Evolutionary conservation across 768 basidiomycete genomes (phyloP).

Genomic region (Mycena leptocephala): DNA sequence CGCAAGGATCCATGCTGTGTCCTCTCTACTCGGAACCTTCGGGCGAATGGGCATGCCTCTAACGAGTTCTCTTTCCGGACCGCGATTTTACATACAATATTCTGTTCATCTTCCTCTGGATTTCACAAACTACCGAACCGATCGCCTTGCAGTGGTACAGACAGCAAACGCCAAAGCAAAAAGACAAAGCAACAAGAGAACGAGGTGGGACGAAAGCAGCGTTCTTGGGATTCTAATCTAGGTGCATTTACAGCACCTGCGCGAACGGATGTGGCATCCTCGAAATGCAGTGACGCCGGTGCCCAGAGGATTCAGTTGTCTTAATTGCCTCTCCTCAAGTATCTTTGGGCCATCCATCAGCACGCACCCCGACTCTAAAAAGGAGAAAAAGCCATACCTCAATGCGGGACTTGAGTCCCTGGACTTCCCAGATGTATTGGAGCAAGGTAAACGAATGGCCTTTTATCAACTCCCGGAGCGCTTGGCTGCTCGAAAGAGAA

Average conservation of each 20-base stretch:
- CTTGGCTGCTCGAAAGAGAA: slow-evolving; percentile 3
- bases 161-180: too few relatives aligned
- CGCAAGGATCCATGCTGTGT: too few relatives aligned
- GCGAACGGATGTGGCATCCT: not conserved
- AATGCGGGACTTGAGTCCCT: slow-evolving; percentile 4
- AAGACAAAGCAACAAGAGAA: too few relatives aligned
- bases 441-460: slow-evolving; percentile 5
- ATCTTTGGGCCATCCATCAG: not conserved
- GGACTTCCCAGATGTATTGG: slow-evolving; percentile 13
- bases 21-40: too few relatives aligned
- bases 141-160: too few relatives aligned
- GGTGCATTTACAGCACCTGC: not conserved
- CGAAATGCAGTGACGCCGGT: not conserved
- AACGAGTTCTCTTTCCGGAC: too few relatives aligned
- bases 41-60: too few relatives aligned
- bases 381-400: not conserved
- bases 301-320: not conserved
- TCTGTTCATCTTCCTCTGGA: too few relatives aligned
- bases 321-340: not conserved
- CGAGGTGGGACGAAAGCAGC: too few relatives aligned
- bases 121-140: too few relatives aligned
- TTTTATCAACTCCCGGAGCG: not conserved
- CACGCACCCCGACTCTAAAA: not conserved
- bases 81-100: too few relatives aligned
- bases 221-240: too few relatives aligned